These are phyloP conservation scores for Podospora tetraspora DNA, from an alignment of 495 filamentous ascomycete species.

Conservation along the genomic window DNA sequence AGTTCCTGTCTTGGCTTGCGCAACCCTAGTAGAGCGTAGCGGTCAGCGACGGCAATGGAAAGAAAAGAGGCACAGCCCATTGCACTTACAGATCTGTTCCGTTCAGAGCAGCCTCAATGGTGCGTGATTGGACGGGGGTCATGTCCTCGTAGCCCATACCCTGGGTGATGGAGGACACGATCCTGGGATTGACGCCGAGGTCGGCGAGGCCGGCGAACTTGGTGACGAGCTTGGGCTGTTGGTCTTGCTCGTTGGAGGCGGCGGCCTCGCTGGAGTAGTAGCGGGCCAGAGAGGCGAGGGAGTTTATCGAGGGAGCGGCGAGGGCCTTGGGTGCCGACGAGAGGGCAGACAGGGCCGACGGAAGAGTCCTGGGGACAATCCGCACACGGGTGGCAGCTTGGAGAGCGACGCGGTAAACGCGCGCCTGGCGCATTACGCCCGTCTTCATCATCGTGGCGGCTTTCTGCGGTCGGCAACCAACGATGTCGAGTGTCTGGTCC, in stretches of 20 bases:
- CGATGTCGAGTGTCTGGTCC: conserved; percentile 10
- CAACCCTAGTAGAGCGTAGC: conserved; percentile 53
- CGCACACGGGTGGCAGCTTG: conserved; percentile 22
- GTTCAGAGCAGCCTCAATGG: conserved; percentile 69
- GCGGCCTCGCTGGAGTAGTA: conserved; percentile 39
- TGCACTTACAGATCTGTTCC: conserved; percentile 74
- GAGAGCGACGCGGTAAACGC: conserved; percentile 25
- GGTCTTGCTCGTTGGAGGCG: conserved; percentile 4
- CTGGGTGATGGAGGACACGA: conserved; percentile 65
- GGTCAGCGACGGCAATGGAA: conserved; percentile 5
- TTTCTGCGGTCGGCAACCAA: conserved; percentile 5
- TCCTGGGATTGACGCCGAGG: conserved; percentile 53
- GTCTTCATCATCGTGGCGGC: conserved; percentile 27
- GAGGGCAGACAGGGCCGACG: conserved; percentile 16
- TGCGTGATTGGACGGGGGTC: conserved; percentile 87
- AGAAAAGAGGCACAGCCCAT: conserved; percentile 12
- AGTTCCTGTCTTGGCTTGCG: conserved; percentile 82
- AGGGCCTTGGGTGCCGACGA: conserved; percentile 11
- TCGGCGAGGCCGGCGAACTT: conserved; percentile 64
- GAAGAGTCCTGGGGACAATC: conserved; percentile 21
- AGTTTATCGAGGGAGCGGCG: conserved; percentile 8
- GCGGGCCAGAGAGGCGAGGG: conserved; percentile 24
- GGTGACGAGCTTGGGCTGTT: conserved; percentile 42
- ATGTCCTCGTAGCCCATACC: conserved; percentile 76
- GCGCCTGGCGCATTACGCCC: conserved; percentile 28